A percentile compares a stretch with the other conserved stretches of the same genome.
phyloP scores from a whole-genome alignment of 306 rosid genomes.

The Casuarina equisetifolia region DNA sequence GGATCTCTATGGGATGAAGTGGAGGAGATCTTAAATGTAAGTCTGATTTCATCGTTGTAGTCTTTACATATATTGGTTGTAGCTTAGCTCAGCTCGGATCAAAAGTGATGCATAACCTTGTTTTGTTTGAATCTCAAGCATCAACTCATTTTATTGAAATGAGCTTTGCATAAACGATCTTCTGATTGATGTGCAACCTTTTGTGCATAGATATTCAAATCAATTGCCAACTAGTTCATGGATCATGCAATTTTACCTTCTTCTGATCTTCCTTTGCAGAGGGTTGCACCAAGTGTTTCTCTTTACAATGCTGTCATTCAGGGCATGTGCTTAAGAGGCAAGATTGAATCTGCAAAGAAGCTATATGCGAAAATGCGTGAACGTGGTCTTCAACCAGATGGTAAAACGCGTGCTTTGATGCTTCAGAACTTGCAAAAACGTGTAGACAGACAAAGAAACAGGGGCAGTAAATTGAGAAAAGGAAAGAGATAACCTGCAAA shows the following conservation, averaged over 20 bases:
- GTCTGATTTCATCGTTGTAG: conserved; percentile 12
- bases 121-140: background rate
- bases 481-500: background rate
- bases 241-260: background rate
- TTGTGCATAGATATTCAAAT: background rate
- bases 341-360: conserved; percentile 55
- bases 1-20: conserved; percentile 76
- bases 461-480: conserved; percentile 17
- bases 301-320: conserved; percentile 77
- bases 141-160: background rate
- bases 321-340: conserved; percentile 73
- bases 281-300: conserved; percentile 45
- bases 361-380: conserved; percentile 59
- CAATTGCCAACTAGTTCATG: no score
- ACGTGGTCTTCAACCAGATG: conserved; percentile 58
- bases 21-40: conserved; percentile 66
- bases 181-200: background rate
- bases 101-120: background rate
- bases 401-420: conserved; percentile 74
- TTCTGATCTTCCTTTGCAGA: conserved; percentile 38
- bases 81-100: background rate
- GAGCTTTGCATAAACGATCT: background rate
- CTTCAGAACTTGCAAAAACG: conserved; percentile 47
- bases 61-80: background rate
- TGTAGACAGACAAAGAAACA: conserved; percentile 14